Evolutionary conservation across 495 filamentous ascomycete genomes (phyloP), one percentile per base, ranked within the genome.

Genomic region (Diplogelasinospora grovesii): DNA sequence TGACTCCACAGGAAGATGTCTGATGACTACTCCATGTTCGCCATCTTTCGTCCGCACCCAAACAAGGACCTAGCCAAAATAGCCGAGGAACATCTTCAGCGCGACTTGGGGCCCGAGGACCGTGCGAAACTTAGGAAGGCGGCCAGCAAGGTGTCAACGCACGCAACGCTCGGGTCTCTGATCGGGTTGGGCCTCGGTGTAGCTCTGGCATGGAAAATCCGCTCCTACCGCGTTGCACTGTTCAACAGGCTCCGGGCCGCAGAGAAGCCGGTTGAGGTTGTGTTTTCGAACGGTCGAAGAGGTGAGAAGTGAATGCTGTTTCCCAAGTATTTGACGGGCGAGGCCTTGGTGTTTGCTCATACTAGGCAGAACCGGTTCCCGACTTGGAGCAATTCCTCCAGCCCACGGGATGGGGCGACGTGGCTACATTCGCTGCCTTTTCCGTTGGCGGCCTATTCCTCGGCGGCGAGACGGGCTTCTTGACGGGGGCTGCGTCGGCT

Each of bases 351-450:
- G n/a, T n/a, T n/a, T n/a, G n/a, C n/a, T n/a, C n/a, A n/a, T 4
- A 3, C 14, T 5, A 38, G 8, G 26, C 48, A 82, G 81, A 83
- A 48, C 39, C 70, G 0, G 61, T 84, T 24, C 81, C 81, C 0
- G 76, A 85, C 48, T 58, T 82, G 16, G 75, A 77, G 4, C 66
- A 66, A 0, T 45, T 77, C 15, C 44, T 83, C 22, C 66, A 73
- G 25, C 81, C 81, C 0, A 75, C 73, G 3, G 58, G 62, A 0
- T 53, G 75, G 25, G 79, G 79, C 13, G 81, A 85, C 41, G 47
- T 77, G 22, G 75, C 75, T 9, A 77, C 81, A 0, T 82, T 81
- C 46, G 64, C 71, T 53, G 76, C 83, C 53, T 80, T 82, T 22
- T 68, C 69, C 10, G 43, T 68, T 2, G 80, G 78, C 26, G 80